A percentile compares a stretch with the other conserved stretches of the same genome.
phyloP scores from a whole-genome alignment of 2,329 filamentous ascomycete genomes.

The Pseudogymnoascus sp. region DNA sequence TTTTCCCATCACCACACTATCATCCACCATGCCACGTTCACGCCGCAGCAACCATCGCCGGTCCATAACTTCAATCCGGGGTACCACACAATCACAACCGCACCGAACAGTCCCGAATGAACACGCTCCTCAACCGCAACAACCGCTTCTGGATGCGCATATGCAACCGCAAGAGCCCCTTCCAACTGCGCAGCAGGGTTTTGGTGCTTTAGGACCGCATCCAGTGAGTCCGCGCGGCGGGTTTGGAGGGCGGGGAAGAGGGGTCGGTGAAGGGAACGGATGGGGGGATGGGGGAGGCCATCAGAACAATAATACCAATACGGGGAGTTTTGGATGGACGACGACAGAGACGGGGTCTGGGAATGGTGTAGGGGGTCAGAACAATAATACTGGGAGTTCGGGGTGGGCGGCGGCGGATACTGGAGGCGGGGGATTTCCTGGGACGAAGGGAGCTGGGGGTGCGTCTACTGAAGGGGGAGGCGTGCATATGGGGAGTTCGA shows the following conservation, averaged over 20 bases:
- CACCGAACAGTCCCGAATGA: not conserved
- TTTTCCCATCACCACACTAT: not conserved
- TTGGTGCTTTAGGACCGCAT: not conserved
- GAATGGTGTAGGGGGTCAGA: not conserved
- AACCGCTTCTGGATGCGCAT: not conserved
- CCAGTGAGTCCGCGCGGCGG: not conserved
- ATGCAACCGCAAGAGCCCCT: not conserved
- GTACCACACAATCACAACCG: not conserved
- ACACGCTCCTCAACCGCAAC: not conserved
- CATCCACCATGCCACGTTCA: not conserved
- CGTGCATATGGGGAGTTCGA: not conserved
- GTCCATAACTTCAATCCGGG: not conserved
- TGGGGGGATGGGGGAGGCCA: not conserved
- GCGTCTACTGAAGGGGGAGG: not conserved
- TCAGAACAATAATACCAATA: not conserved
- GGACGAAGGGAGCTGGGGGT: not conserved
- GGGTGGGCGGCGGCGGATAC: not conserved
- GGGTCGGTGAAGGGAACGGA: not conserved
- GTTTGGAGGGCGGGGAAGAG: not conserved
- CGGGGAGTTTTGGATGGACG: not conserved
- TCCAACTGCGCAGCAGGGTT: not conserved
- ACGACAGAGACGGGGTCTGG: not conserved
- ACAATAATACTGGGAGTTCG: not conserved
- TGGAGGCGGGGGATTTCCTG: not conserved
- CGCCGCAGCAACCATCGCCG: not conserved